Percentiles rank a stretch among this genome's conserved stretches.
Evolutionary conservation across 1,139 yeast species (phyloP).

Genomic region (Suhomyces panamericanus): DNA sequence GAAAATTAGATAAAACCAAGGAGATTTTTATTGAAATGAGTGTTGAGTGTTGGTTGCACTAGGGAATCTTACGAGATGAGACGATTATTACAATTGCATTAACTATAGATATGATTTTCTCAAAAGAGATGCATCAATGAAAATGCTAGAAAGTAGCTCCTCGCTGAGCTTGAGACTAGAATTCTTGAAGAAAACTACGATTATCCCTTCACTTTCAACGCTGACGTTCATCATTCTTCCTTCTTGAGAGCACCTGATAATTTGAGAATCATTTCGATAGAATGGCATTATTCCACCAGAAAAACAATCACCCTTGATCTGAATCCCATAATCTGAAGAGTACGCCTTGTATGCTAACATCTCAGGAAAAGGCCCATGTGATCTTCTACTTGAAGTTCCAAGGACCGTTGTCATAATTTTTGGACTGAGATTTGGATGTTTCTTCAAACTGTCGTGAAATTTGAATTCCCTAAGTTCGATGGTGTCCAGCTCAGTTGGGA

Average conservation of each 20-base stretch:
- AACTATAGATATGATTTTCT: slow-evolving; percentile 32
- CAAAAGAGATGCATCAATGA: slow-evolving; percentile 37
- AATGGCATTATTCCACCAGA: not conserved
- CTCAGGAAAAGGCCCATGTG: not conserved
- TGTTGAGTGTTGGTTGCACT: too few relatives aligned
- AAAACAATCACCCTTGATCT: not conserved
- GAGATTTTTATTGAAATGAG: too few relatives aligned
- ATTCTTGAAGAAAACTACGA: slow-evolving; percentile 51
- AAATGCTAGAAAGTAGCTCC: slow-evolving; percentile 49
- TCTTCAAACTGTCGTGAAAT: not conserved
- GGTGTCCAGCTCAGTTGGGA: not conserved
- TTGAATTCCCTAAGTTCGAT: not conserved
- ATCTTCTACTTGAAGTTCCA: not conserved
- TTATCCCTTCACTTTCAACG: slow-evolving; percentile 49
- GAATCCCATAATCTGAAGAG: not conserved
- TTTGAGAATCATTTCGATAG: slow-evolving; percentile 24
- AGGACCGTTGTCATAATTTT: slow-evolving; percentile 24
- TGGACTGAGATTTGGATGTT: not conserved
- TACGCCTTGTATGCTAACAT: not conserved
- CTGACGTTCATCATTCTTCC: not conserved
- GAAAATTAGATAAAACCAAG: too few relatives aligned
- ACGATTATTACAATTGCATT: not conserved
- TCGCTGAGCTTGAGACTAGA: slow-evolving; percentile 33
- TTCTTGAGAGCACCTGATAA: not conserved
- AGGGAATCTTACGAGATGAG: too few relatives aligned